These are phyloP conservation scores for Cladophialophora chaetospira DNA, from an alignment of 2,329 filamentous ascomycete genomes.

Conservation along the genomic window DNA sequence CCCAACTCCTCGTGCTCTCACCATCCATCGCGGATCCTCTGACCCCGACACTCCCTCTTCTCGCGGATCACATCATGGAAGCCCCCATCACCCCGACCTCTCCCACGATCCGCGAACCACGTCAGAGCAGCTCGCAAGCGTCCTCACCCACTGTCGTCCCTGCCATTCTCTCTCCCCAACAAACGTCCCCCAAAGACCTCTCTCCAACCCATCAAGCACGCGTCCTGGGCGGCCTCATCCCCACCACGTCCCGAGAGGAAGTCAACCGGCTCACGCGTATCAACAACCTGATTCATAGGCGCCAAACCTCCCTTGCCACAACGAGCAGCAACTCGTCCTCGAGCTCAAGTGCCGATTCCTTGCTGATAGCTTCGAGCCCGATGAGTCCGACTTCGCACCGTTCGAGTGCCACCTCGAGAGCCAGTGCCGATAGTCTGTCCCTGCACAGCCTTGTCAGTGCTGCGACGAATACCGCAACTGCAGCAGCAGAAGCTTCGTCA, in stretches of 20 bases:
- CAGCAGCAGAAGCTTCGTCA: neutral
- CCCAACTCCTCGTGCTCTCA: no score
- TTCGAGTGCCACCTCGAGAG: neutral
- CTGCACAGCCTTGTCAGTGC: conserved; percentile 5
- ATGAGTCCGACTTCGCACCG: neutral
- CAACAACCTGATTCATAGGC: neutral
- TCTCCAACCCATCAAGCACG: neutral
- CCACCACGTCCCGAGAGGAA: neutral
- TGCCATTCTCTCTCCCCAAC: neutral
- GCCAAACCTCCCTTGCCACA: neutral
- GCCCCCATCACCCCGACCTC: no score
- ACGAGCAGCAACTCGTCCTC: no score
- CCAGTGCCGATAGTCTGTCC: conserved; percentile 1
- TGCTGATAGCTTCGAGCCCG: neutral
- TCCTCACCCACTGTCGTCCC: no score
- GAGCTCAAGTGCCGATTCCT: neutral
- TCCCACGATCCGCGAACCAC: no score
- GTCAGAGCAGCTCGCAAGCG: no score
- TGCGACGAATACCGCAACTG: neutral
- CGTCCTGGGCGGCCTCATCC: conserved; percentile 3
- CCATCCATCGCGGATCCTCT: no score
- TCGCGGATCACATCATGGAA: no score
- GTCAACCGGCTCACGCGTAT: neutral
- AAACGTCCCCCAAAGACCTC: neutral
- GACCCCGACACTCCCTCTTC: no score